These are phyloP conservation scores for Sporothrix pseudoabietina DNA, from an alignment of 2,329 filamentous ascomycete genomes.

Conservation along the genomic window DNA sequence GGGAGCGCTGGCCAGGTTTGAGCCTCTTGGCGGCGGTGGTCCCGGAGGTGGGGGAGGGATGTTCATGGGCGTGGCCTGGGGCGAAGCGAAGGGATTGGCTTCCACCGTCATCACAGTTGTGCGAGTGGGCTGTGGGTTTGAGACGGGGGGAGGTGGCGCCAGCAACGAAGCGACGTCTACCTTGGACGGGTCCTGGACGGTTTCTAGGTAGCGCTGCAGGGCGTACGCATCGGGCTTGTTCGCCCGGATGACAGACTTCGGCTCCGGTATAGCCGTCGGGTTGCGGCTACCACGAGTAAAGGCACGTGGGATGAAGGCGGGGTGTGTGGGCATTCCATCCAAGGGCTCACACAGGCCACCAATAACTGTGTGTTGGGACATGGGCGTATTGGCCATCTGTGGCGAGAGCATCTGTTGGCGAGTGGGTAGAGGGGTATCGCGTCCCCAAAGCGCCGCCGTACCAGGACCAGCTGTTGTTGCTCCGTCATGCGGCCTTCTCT, in stretches of 20 bases:
- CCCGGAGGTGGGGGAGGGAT: slow-evolving; percentile 37
- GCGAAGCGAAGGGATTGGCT: not conserved
- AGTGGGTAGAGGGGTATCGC: slow-evolving; percentile 12
- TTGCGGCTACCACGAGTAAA: slow-evolving; percentile 28
- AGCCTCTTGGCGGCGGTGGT: slow-evolving; percentile 20
- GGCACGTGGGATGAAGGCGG: slow-evolving; percentile 50
- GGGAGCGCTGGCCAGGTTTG: too few species aligned
- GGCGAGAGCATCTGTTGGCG: not conserved
- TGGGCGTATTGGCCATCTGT: slow-evolving; percentile 8
- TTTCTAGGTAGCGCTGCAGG: slow-evolving; percentile 44
- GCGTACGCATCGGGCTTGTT: slow-evolving; percentile 41
- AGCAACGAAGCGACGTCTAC: slow-evolving; percentile 34
- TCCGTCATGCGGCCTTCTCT: too few species aligned
- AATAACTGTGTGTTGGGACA: not conserved
- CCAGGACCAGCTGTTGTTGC: too few species aligned
- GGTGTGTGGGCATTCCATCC: slow-evolving; percentile 50
- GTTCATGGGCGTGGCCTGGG: slow-evolving; percentile 9
- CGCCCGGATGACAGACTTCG: not conserved
- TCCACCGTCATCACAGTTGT: not conserved
- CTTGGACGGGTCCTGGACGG: slow-evolving; percentile 37
- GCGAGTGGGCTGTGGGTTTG: too few species aligned
- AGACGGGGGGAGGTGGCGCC: too few species aligned
- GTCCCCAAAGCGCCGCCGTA: slow-evolving; percentile 20
- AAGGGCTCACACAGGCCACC: too few species aligned
- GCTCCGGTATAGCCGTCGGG: not conserved